These are phyloP conservation scores for Cyberlindnera petersonii DNA, from an alignment of 805 yeast species.

Conservation along the genomic window DNA sequence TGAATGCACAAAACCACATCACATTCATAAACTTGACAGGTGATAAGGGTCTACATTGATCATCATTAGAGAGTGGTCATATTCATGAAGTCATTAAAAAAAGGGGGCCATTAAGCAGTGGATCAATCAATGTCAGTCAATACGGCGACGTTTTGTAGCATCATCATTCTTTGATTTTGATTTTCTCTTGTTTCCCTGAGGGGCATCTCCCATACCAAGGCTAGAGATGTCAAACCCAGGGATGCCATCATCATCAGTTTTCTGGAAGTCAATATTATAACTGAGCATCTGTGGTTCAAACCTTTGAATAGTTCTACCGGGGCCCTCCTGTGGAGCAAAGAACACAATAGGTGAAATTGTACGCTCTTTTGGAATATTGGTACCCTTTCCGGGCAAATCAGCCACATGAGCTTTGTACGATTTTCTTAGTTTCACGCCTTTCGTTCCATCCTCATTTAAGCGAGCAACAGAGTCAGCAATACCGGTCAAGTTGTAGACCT, in stretches of 20 bases:
- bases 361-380: slow-evolving; percentile 47
- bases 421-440: slow-evolving; percentile 88
- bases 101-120: neutral
- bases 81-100: neutral
- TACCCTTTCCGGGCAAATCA: slow-evolving; percentile 79
- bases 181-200: slow-evolving; percentile 33
- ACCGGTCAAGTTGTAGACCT: slow-evolving; percentile 60
- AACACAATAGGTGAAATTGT: slow-evolving; percentile 36
- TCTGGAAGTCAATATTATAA: slow-evolving; percentile 55
- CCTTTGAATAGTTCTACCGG: slow-evolving; percentile 44
- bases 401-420: slow-evolving; percentile 90
- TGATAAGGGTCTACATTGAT: too few relatives aligned
- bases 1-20: too few relatives aligned
- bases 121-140: slow-evolving; percentile 12
- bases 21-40: too few relatives aligned
- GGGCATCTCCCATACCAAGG: slow-evolving; percentile 50
- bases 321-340: slow-evolving; percentile 30
- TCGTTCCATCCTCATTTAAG: slow-evolving; percentile 80
- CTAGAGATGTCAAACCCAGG: slow-evolving; percentile 72
- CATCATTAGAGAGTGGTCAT: neutral
- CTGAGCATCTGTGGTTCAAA: slow-evolving; percentile 48
- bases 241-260: slow-evolving; percentile 62
- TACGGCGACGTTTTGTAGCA: slow-evolving; percentile 27
- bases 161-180: slow-evolving; percentile 34
- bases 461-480: slow-evolving; percentile 82